phyloP scores from a whole-genome alignment of 768 basidiomycete genomes.

The Collybia nuda region DNA sequence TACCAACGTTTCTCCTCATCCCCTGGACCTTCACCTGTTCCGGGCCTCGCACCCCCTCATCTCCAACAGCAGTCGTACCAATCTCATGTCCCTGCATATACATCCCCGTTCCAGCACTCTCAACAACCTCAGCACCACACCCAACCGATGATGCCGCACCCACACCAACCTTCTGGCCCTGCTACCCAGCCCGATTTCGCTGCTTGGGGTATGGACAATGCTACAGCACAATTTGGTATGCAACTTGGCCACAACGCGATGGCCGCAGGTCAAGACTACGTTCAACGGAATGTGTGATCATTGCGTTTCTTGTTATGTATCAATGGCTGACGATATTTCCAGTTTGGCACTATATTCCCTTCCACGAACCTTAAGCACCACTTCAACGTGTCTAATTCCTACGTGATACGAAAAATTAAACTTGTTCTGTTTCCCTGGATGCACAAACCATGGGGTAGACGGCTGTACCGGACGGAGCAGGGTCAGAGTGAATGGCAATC shows the following conservation, averaged over 20 bases:
- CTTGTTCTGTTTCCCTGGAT: conserved; percentile 95
- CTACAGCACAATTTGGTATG: conserved; percentile 95
- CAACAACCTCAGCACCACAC: conserved; percentile 18
- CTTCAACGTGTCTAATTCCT: conserved; percentile 95
- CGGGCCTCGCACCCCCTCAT: conserved; percentile 14
- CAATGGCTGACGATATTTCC: not conserved
- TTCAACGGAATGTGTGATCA: conserved; percentile 71
- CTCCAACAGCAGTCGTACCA: conserved; percentile 26
- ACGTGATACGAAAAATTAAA: conserved; percentile 87
- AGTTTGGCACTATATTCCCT: conserved; percentile 85
- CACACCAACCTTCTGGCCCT: conserved; percentile 18
- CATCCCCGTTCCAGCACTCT: conserved; percentile 49
- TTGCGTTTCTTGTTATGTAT: not conserved
- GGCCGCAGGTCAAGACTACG: conserved; percentile 92
- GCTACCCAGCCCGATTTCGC: conserved; percentile 48
- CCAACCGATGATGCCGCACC: conserved; percentile 16
- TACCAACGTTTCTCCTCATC: conserved; percentile 75
- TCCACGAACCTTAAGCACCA: conserved; percentile 62
- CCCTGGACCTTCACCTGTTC: conserved; percentile 34
- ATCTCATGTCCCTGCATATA: conserved; percentile 45
- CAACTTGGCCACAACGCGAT: conserved; percentile 92
- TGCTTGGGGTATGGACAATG: conserved; percentile 87
- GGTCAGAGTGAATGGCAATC: conserved; percentile 77
- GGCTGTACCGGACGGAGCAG: conserved; percentile 62
- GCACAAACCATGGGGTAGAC: conserved; percentile 84